Evolutionary conservation across 1,139 yeast genomes (phyloP), one percentile per base, ranked within the genome.

Genomic region (Suzukiozyma palmioleophila): DNA sequence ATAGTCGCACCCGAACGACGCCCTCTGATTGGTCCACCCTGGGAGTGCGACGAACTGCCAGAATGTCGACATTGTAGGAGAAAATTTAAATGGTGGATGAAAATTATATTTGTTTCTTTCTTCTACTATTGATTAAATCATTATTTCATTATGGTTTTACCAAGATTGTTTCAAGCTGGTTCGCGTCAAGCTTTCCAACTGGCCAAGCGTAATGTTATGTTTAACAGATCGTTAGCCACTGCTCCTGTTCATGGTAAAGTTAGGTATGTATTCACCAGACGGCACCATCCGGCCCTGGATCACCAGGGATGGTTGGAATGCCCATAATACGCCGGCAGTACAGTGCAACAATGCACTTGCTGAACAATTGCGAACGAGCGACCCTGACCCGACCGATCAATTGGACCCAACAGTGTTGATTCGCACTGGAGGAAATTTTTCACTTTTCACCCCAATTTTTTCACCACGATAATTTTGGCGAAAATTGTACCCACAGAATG

Each of bases 181-280:
- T 80, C 95, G 61, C 89, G 90, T 76, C 78, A 85, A 69, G 95
- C 96, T 63, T 79, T 84, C 73, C 81, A 81, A 71, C 92, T 92
- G 61, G 94, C 92, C 61, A 84, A 81, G 79, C 87, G 89, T 66
- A 82, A 82, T 75, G 64, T 76, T 63, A 72, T 79, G 69, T 79
- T 82, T 69, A 69, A 73, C 71, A 87, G 95, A 75, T 80, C 87
- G 66, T 73, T 85, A 73, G 96, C 96, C 58, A 77, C 95, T 59
- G 85, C 90, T 53, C 80, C 87, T 59, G 73, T 81, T 54, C 70
- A 73, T 64, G 97, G 97, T 79, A 82, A 86, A 70, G 89, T 89
- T 64, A 86, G 89, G 94, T 84, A 82, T 67, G 94, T 83, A 60
- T 18, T 18, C 22, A 18, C 22, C 7, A 18, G 7, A 7, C 7